phyloP scores from a whole-genome alignment of 495 filamentous ascomycete genomes.

The Trichoderma asperelloides region DNA sequence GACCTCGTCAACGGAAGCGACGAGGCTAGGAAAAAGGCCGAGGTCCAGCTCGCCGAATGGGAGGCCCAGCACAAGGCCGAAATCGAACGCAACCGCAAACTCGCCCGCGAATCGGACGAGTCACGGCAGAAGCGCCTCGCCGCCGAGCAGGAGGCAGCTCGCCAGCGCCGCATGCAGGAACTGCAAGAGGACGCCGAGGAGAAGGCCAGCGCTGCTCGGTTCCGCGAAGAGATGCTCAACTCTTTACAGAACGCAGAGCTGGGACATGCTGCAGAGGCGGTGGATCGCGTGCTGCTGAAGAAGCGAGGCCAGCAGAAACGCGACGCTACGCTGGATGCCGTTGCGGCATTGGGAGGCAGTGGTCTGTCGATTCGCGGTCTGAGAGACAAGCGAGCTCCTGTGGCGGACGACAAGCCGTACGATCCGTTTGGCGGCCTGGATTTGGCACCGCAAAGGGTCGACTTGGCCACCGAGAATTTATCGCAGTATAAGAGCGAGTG shows the following conservation, averaged over 20 bases:
- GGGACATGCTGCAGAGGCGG: constrained; percentile 43
- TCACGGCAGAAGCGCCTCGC: constrained; percentile 25
- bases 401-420: constrained; percentile 51
- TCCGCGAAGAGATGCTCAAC: constrained; percentile 41
- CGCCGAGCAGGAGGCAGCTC: constrained; percentile 43
- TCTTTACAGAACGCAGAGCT: constrained; percentile 38
- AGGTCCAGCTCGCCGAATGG: constrained; percentile 57
- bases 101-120: constrained; percentile 52
- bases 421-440: constrained; percentile 79
- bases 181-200: constrained; percentile 45
- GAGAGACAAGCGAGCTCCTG: constrained; percentile 45
- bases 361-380: constrained; percentile 65
- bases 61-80: constrained; percentile 60
- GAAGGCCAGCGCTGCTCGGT: constrained; percentile 38
- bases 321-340: constrained; percentile 18
- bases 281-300: constrained; percentile 59
- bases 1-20: constrained; percentile 71
- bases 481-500: constrained; percentile 52
- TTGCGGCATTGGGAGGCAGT: constrained; percentile 20
- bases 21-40: constrained; percentile 50
- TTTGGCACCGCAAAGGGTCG: constrained; percentile 59
- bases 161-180: constrained; percentile 49
- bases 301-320: constrained; percentile 44
- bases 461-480: constrained; percentile 33
- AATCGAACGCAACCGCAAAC: constrained; percentile 60